A percentile compares a stretch with the other conserved stretches of the same genome.
Conservation (phyloP, 2,329 filamentous ascomycete genomes). For the Colletotrichum cordylinicola region DNA sequence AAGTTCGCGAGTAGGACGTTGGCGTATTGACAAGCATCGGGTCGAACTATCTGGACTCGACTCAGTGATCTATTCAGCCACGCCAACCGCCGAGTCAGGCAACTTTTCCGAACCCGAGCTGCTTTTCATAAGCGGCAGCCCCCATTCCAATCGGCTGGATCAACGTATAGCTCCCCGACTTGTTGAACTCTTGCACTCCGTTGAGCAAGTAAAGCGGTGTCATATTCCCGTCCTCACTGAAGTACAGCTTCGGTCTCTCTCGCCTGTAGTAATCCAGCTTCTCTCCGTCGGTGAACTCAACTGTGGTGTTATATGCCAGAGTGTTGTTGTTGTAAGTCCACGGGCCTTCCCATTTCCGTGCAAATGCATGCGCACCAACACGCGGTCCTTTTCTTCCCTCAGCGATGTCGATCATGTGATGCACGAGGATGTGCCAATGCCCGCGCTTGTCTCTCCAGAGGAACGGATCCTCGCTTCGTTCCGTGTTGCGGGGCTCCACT, state of each 20-base stretch:
- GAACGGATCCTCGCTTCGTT: constrained; percentile 34
- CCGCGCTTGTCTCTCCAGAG: constrained; percentile 38
- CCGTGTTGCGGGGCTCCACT: constrained; percentile 13
- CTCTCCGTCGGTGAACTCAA: constrained; percentile 43
- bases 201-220: constrained; percentile 51
- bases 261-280: constrained; percentile 44
- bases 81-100: background rate
- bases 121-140: background rate
- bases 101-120: background rate
- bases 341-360: constrained; percentile 29
- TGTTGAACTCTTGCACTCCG: constrained; percentile 48
- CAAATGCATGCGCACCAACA: constrained; percentile 34
- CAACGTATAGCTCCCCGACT: constrained; percentile 26
- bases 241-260: constrained; percentile 54
- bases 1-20: background rate
- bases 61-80: background rate
- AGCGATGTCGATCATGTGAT: constrained; percentile 32
- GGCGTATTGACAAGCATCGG: background rate
- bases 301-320: constrained; percentile 31
- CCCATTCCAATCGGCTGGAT: constrained; percentile 26
- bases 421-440: constrained; percentile 35
- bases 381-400: constrained; percentile 33
- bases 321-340: constrained; percentile 33
- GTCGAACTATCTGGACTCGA: background rate
- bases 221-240: constrained; percentile 50